Base-by-base conservation (phyloP, 768 basidiomycete genomes). In the Lentinula raphanica region DNA sequence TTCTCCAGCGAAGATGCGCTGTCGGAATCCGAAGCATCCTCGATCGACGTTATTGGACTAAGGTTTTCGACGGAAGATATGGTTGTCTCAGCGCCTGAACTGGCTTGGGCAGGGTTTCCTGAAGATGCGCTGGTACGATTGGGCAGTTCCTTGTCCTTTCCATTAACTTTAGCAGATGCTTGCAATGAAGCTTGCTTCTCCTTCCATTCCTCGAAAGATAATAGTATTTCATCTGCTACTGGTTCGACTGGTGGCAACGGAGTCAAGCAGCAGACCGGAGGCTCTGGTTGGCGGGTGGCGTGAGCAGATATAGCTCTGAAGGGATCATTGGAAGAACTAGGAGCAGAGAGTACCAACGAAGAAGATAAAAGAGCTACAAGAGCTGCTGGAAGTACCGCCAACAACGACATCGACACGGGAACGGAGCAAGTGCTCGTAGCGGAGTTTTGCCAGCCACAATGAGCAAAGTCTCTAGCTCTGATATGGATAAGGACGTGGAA, bases 181-280 rank as follows among this genome's bases (percentile, higher is more conserved):
- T 81, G 76, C 36, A 72, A 64, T 29, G 70, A 70, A 48, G 75
- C 65, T 58, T 86, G 87, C 62, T 82, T 89, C 31, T 82, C 82
- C 66, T 92, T 92, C 92, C 92, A 94, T 63, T 93, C 92, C 65
- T 93, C 88, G 65, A 94, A 94, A 0, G 90, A 89, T 21, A 92
- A 79, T 21, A 93, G 72, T 5, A 87, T 71, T 54, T 86, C 83
- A 62, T 86, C 84, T 51, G 85, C 85, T 4, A 78, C 71, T 6
- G 74, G 72, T 42, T 83, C 79, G 38, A 74, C 68, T 2, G 81
- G 68, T 58, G 72, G 69, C 40, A 80, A 64, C 4, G 86, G 81
- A 46, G 79, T 85, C 55, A 92, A 73, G 65, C 87, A 88, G 72
- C 90, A 92, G 51, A 90, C 64, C 3, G 85, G 87, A 8, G 69